A percentile compares a stretch with the other conserved stretches of the same genome.
These are phyloP conservation scores for Leucosporidium scottii DNA, from an alignment of 768 basidiomycete species.

Conservation along the genomic window DNA sequence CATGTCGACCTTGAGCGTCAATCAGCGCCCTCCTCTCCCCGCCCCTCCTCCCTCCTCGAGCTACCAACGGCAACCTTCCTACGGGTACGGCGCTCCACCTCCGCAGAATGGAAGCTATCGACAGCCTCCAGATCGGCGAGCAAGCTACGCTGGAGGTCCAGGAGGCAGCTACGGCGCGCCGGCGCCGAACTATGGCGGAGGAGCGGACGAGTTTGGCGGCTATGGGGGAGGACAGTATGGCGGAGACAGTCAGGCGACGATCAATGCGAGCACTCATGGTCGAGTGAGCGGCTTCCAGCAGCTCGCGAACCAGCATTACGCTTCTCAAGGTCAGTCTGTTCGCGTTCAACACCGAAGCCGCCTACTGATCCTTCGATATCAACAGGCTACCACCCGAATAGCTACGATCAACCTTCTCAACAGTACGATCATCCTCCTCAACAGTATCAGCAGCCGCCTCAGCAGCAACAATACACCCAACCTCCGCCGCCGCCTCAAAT, in stretches of 20 bases:
- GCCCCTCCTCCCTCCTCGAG: not conserved
- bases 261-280: constrained; percentile 1
- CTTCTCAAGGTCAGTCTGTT: constrained; percentile 7
- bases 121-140: too few relatives aligned
- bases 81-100: too few relatives aligned
- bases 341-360: too few relatives aligned
- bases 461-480: not conserved
- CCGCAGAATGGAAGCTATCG: too few relatives aligned
- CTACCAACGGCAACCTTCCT: not conserved
- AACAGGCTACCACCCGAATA: not conserved
- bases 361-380: not conserved
- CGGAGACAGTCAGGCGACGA: not conserved
- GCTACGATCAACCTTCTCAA: not conserved
- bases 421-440: not conserved
- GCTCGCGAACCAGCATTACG: constrained; percentile 25
- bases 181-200: not conserved
- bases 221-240: not conserved
- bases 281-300: constrained; percentile 15
- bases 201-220: not conserved
- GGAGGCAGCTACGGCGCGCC: not conserved
- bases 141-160: not conserved
- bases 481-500: not conserved
- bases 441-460: constrained; percentile 6
- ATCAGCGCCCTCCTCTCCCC: not conserved
- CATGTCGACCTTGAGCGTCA: constrained; percentile 20